These are phyloP conservation scores for Anthracocystis panici-leucophaei DNA, from an alignment of 1,284 basidiomycete species.

Conservation along the genomic window DNA sequence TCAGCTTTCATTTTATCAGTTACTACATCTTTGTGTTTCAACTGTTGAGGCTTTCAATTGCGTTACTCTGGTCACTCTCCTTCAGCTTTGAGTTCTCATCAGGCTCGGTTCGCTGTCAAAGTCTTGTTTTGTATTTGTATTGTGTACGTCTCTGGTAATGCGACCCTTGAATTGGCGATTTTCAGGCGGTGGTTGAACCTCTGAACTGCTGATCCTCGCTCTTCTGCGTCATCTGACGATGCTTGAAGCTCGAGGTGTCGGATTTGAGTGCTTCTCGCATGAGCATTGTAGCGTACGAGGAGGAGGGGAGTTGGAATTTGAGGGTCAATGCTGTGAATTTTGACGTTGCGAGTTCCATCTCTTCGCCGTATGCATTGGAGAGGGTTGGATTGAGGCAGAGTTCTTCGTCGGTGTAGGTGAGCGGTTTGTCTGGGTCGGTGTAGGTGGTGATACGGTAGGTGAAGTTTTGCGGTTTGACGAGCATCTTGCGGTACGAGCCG, in stretches of 20 bases:
- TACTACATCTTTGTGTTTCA: background rate
- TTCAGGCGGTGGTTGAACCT: conserved; percentile 9
- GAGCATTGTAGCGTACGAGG: conserved; percentile 67
- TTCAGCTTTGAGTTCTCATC: background rate
- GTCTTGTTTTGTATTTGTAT: conserved; percentile 32
- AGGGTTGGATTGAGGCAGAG: conserved; percentile 72
- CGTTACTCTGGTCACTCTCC: background rate
- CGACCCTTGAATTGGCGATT: conserved; percentile 3
- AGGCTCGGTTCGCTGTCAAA: conserved; percentile 9
- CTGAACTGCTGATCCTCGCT: conserved; percentile 57
- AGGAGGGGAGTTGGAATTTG: conserved; percentile 60
- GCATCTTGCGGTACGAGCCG: conserved; percentile 91
- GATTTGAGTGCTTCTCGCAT: conserved; percentile 66
- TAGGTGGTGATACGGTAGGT: conserved; percentile 86
- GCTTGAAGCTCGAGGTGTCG: conserved; percentile 61
- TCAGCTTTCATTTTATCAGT: too few relatives aligned
- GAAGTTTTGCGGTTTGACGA: conserved; percentile 84
- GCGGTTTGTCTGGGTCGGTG: conserved; percentile 89
- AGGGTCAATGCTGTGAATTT: conserved; percentile 61
- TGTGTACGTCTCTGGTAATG: conserved; percentile 3
- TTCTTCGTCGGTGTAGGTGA: conserved; percentile 96
- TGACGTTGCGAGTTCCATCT: background rate
- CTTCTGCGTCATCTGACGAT: conserved; percentile 51
- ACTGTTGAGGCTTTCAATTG: background rate
- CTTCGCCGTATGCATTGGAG: background rate